phyloP scores from a whole-genome alignment of 257 asterid species.

The Nicotiana tabacum region DNA sequence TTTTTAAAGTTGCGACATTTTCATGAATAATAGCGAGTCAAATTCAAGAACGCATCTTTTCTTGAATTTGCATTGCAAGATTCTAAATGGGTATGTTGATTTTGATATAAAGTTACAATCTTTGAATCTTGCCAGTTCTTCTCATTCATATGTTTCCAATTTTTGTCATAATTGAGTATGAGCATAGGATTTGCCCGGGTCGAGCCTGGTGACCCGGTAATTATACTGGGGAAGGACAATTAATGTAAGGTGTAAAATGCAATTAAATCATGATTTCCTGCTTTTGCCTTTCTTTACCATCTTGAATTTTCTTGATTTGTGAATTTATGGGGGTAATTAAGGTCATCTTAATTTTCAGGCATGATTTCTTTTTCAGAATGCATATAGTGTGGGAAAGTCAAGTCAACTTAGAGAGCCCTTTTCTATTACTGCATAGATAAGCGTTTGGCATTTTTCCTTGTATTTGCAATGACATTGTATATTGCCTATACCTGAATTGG shows the following conservation, averaged over 20 bases:
- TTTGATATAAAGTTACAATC: not conserved
- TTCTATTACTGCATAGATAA: not conserved
- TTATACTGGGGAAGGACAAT: not conserved
- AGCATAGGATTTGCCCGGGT: not conserved
- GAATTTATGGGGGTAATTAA: not conserved
- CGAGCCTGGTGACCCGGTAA: not conserved
- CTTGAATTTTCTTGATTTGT: not conserved
- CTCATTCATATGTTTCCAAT: not conserved
- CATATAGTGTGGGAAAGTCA: not conserved
- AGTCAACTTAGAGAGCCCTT: not conserved
- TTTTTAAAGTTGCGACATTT: not conserved
- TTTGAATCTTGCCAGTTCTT: not conserved
- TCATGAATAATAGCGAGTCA: not conserved
- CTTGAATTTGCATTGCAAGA: slow-evolving; percentile 3
- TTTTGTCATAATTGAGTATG: not conserved
- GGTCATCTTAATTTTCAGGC: not conserved
- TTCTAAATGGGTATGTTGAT: not conserved
- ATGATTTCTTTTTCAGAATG: not conserved
- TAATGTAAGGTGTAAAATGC: not conserved
- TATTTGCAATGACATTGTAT: not conserved
- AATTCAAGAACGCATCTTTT: not conserved
- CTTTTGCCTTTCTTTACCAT: not conserved
- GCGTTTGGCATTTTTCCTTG: not conserved
- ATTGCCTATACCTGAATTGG: slow-evolving; percentile 2
- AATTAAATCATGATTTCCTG: slow-evolving; percentile 2